phyloP scores from a whole-genome alignment of 805 yeast genomes.

The Isabelozyma pseudorhagii region DNA sequence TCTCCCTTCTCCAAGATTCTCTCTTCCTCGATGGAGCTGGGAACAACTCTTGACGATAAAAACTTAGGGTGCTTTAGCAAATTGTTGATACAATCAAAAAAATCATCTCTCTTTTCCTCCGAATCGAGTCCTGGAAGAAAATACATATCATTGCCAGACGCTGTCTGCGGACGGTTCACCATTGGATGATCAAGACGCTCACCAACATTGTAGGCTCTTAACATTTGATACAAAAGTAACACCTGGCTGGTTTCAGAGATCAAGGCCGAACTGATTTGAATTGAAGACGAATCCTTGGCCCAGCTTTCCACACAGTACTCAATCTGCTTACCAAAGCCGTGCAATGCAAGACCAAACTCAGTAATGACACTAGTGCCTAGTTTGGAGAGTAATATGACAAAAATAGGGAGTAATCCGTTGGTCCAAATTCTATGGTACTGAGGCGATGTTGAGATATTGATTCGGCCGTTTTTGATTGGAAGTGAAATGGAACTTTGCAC shows the following conservation, averaged over 20 bases:
- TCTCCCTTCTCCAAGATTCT: constrained; percentile 50
- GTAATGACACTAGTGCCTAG: constrained; percentile 64
- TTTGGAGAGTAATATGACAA: constrained; percentile 55
- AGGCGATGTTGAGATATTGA: constrained; percentile 50
- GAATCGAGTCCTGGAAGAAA: constrained; percentile 61
- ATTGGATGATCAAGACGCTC: constrained; percentile 31
- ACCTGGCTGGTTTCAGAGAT: constrained; percentile 53
- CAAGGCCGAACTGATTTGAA: constrained; percentile 33
- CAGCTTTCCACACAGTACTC: constrained; percentile 62
- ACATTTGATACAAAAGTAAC: constrained; percentile 56
- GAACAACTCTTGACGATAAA: constrained; percentile 62
- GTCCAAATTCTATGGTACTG: constrained; percentile 78
- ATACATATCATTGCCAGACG: constrained; percentile 15
- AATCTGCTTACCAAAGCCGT: constrained; percentile 64
- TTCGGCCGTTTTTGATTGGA: constrained; percentile 62
- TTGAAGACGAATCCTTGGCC: constrained; percentile 53
- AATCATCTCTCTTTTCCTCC: constrained; percentile 53
- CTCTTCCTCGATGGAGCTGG: constrained; percentile 66
- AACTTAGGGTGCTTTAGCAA: constrained; percentile 85
- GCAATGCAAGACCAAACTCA: constrained; percentile 61
- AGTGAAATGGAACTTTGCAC: constrained; percentile 73
- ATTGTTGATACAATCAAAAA: constrained; percentile 62
- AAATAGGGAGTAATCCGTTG: constrained; percentile 72
- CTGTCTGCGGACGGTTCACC: constrained; percentile 6
- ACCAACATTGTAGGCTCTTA: constrained; percentile 52